Base-by-base conservation (phyloP, 1,284 basidiomycete genomes). In the Macrocystidia cucumis region DNA sequence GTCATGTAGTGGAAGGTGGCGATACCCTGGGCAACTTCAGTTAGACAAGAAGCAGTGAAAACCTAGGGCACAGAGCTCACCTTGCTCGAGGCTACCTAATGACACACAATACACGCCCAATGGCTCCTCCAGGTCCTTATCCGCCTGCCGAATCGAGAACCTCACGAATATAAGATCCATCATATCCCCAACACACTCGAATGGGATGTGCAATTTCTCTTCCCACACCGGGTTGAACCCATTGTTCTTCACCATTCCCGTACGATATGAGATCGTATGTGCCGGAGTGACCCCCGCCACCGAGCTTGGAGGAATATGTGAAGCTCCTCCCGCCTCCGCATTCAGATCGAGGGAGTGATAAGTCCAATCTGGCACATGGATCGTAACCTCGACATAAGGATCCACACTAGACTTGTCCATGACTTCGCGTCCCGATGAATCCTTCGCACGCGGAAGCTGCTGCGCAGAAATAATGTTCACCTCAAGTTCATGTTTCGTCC, bases 181-280 rank as follows among this genome's bases (percentile, higher is more conserved):
- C 78, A 91, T 84, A 29, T 76, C 77, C 0, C 81, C 82, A 1
- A 82, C 72, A 47, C 79, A 78, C 35, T 80, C 73, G 52, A 92
- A 85, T 8, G 78, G 74, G 21, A 93, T 65, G 24, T 65, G 61
- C 17, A 92, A 57, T 16, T 62, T 62, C 51, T 91, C 78, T 48
- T 90, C 72, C 88, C 91, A 97, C 2, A 81, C 63, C 0, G 91
- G 91, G 53, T 92, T 93, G 62, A 92, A 91, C 3, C 90, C 86
- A 49, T 92, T 91, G 52, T 86, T 84, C 56, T 78, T 79, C 44
- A 91, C 74, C 1, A 70, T 63, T 22, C 62, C 57, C 20, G 87
- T 89, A 32, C 71, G 65, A 42, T 58, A 62, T 14, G 70, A 69
- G 25, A 75, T 57, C 1, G 68, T 67, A 32, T 68, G 58, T 23